A percentile compares a stretch with the other conserved stretches of the same genome.
phyloP scores from a whole-genome alignment of 2,329 filamentous ascomycete genomes.

The Pseudocercospora pini-densiflorae region DNA sequence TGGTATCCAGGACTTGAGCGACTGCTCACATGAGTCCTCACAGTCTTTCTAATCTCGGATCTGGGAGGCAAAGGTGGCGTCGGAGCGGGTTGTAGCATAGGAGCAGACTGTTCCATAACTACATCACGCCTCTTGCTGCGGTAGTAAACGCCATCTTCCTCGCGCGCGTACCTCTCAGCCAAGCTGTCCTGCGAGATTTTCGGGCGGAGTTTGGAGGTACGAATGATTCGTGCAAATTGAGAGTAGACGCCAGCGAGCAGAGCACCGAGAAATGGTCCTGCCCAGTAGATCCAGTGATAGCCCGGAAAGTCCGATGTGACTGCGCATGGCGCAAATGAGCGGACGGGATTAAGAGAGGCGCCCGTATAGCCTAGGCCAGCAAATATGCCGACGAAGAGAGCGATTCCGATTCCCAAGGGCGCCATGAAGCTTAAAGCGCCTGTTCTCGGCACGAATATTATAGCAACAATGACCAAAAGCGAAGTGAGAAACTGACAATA shows the following conservation, averaged over 20 bases:
- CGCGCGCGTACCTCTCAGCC: not conserved
- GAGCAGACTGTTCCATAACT: conserved; percentile 2
- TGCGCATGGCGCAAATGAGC: conserved; percentile 39
- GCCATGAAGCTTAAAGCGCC: conserved; percentile 35
- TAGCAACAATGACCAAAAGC: conserved; percentile 40
- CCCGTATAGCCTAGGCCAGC: conserved; percentile 39
- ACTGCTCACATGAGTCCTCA: conserved; percentile 4
- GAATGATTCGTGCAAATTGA: conserved; percentile 27
- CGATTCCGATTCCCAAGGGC: conserved; percentile 32
- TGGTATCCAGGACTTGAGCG: conserved; percentile 11
- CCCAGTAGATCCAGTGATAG: conserved; percentile 39
- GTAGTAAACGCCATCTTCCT: not conserved
- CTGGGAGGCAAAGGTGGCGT: conserved; percentile 1
- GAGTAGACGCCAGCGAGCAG: conserved; percentile 37
- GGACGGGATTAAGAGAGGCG: conserved; percentile 39
- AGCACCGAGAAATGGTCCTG: conserved; percentile 37
- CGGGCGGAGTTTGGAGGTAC: not conserved
- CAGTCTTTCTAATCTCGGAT: conserved; percentile 10
- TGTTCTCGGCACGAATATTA: conserved; percentile 39
- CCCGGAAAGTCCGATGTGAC: conserved; percentile 33
- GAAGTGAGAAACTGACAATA: conserved; percentile 36
- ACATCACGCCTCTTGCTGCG: not conserved
- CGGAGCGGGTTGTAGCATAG: conserved; percentile 9
- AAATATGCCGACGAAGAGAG: conserved; percentile 29
- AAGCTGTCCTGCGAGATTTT: not conserved